Evolutionary conservation across 1,284 basidiomycete genomes (phyloP).

Genomic region (Rhodofomes roseus): DNA sequence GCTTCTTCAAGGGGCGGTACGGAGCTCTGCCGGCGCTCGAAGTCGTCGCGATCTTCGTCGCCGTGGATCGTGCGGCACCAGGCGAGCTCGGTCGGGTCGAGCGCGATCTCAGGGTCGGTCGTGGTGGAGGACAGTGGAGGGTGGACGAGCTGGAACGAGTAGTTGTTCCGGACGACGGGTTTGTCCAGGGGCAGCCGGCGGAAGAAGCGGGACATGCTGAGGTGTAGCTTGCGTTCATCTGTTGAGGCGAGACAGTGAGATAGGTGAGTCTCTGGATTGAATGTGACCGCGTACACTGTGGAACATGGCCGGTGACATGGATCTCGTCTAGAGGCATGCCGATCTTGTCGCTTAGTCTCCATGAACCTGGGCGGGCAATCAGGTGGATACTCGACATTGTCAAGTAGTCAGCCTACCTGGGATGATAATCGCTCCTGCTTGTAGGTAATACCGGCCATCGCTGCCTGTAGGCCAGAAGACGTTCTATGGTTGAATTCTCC

Average conservation of each 20-base stretch:
- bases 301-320: constrained; percentile 64
- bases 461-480: constrained; percentile 43
- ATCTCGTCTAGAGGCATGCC: constrained; percentile 71
- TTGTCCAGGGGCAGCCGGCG: constrained; percentile 59
- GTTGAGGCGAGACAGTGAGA: constrained; percentile 5
- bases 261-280: not conserved
- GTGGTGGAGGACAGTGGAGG: constrained; percentile 13
- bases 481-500: too few relatives aligned
- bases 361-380: constrained; percentile 50
- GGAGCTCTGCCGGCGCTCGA: constrained; percentile 18
- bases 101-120: constrained; percentile 20
- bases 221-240: constrained; percentile 65
- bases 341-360: constrained; percentile 76
- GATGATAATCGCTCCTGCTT: constrained; percentile 66
- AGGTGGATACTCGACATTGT: not conserved
- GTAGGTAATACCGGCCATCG: constrained; percentile 71
- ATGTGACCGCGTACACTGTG: constrained; percentile 50
- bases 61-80: constrained; percentile 68
- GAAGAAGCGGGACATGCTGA: constrained; percentile 70
- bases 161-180: constrained; percentile 72
- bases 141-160: constrained; percentile 56
- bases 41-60: constrained; percentile 44
- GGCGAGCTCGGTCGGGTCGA: constrained; percentile 62
- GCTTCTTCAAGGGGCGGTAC: constrained; percentile 7
- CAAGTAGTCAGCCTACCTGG: constrained; percentile 39